phyloP scores from a whole-genome alignment of 2,329 filamentous ascomycete species.

The Fusarium sp. region DNA sequence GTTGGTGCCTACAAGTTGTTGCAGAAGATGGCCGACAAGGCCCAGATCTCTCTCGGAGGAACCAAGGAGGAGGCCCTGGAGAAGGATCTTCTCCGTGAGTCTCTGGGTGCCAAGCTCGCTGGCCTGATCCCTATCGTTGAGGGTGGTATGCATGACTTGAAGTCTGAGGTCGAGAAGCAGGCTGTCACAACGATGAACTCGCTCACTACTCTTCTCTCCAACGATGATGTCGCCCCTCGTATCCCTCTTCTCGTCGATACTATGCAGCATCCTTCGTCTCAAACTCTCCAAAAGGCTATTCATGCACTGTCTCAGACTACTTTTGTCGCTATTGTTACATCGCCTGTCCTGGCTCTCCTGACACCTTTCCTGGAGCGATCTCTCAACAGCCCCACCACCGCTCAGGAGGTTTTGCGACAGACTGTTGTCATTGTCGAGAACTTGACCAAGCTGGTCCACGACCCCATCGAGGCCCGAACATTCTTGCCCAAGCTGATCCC shows the following conservation, averaged over 20 bases:
- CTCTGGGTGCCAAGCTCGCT: slow-evolving; percentile 90
- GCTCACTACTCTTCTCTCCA: slow-evolving; percentile 88
- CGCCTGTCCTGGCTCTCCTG: slow-evolving; percentile 91
- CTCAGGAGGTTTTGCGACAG: slow-evolving; percentile 94
- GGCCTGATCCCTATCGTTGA: slow-evolving; percentile 91
- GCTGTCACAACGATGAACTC: slow-evolving; percentile 92
- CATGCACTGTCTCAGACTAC: slow-evolving; percentile 97
- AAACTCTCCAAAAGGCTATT: slow-evolving; percentile 93
- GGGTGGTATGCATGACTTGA: slow-evolving; percentile 95
- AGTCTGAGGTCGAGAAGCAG: slow-evolving; percentile 88
- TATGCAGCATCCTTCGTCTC: slow-evolving; percentile 91
- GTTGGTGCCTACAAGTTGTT: slow-evolving; percentile 87
- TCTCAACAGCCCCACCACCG: slow-evolving; percentile 88
- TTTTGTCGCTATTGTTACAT: slow-evolving; percentile 97
- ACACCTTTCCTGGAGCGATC: slow-evolving; percentile 95
- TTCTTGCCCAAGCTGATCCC: slow-evolving; percentile 96
- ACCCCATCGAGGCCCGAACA: slow-evolving; percentile 90
- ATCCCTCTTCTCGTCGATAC: slow-evolving; percentile 93
- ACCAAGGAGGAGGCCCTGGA: slow-evolving; percentile 85
- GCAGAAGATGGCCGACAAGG: slow-evolving; percentile 94
- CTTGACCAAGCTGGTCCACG: slow-evolving; percentile 96
- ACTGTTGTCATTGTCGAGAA: slow-evolving; percentile 98
- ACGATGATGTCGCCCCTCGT: slow-evolving; percentile 94
- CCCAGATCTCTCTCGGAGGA: slow-evolving; percentile 81
- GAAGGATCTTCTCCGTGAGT: slow-evolving; percentile 89